These are phyloP conservation scores for Chlamydomonas incerta DNA, from an alignment of 139 green algal species.

Conservation along the genomic window DNA sequence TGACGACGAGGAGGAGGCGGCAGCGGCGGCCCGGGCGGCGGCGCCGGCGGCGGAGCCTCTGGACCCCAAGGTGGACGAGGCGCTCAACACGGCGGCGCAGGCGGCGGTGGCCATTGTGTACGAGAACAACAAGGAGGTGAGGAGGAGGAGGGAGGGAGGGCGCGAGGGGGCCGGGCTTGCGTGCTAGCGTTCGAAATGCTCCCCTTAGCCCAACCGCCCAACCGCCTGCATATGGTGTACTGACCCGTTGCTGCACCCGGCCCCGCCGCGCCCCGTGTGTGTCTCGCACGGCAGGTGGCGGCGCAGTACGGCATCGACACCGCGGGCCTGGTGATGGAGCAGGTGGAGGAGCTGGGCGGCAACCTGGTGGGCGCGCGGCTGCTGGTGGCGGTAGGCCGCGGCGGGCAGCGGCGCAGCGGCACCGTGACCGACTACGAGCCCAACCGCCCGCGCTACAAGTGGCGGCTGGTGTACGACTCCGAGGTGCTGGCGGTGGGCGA, in stretches of 20 bases:
- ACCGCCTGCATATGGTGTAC: too few relatives aligned
- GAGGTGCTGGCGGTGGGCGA: conserved; percentile 12
- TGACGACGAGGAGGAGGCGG: not conserved
- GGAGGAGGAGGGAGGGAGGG: too few relatives aligned
- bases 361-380: conserved; percentile 20
- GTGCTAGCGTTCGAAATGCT: too few relatives aligned
- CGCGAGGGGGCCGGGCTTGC: too few relatives aligned
- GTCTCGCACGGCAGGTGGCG: too few relatives aligned
- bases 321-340: not conserved
- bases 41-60: not conserved
- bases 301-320: conserved; percentile 3
- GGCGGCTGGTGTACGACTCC: conserved; percentile 37
- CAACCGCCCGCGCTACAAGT: conserved; percentile 41
- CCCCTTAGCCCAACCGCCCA: too few relatives aligned
- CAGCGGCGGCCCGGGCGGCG: not conserved
- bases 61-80: conserved; percentile 3
- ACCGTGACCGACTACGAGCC: conserved; percentile 42
- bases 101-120: conserved; percentile 26
- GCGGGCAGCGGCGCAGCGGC: conserved; percentile 14
- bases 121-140: not conserved
- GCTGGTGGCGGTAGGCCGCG: conserved; percentile 35
- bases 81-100: not conserved
- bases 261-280: too few relatives aligned
- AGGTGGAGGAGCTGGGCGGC: conserved; percentile 21
- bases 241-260: too few relatives aligned